Base-by-base conservation (phyloP, 2,329 filamentous ascomycete species). In the Sclerotinia nivalis region DNA sequence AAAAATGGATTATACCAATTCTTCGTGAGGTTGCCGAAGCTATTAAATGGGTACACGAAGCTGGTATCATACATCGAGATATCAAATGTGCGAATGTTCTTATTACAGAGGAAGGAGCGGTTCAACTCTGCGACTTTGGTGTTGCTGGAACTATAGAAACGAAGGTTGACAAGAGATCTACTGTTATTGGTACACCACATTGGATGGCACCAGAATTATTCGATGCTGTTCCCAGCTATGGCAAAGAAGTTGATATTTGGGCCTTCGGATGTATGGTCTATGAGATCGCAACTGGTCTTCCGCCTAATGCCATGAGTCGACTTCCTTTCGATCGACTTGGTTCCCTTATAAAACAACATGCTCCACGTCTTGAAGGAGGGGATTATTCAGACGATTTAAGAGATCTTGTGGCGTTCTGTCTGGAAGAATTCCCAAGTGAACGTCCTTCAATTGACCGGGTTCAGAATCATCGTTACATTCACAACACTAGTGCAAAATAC, bases 171-270 rank as follows among this genome's bases (percentile, higher is more conserved):
- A 96, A 96, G 80, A 84, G 92, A 67, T 90, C 90, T 5, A 95
- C 92, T 0, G 90, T 95, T 62, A 91, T 95, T 69, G 92, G 92
- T 31, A 96, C 93, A 0, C 90, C 90, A 4, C 89, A 94, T 79
- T 96, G 92, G 91, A 94, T 96, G 92, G 91, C 93, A 0, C 91
- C 91, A 0, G 93, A 96, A 76, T 84, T 95, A 18, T 89, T 91
- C 74, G 87, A 90, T 70, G 83, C 86, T 50, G 83, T 86, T 5
- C 83, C 86, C 13, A 87, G 88, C 7, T 91, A 91, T 77, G 89
- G 89, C 70, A 90, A 88, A 20, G 89, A 91, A 76, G 88, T 91
- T 56, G 92, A 96, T 75, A 93, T 94, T 65, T 96, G 93, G 92
- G 91, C 92, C 2, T 93, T 93, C 77, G 93, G 92, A 1, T 91